Evolutionary conservation across 768 basidiomycete genomes (phyloP), one percentile per base, ranked within the genome.

Genomic region (Lactarius sanguifluus): DNA sequence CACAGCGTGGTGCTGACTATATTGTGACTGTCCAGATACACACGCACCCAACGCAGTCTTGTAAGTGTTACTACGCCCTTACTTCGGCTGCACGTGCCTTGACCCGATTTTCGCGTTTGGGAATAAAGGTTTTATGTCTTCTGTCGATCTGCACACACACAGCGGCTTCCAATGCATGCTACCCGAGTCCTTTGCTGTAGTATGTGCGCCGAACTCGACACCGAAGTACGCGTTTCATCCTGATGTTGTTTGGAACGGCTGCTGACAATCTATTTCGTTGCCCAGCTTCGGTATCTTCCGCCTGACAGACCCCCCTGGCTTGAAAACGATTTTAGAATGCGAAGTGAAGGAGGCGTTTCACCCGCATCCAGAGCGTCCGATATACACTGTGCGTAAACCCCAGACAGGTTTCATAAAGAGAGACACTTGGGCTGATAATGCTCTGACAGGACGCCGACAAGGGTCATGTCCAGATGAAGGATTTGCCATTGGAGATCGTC

Each of bases 61-160:
- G 93, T 88, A 69, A 66, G 86, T 80, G 10, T n/a, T 0, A 34
- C 10, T 36, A 9, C 38, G 40, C 25, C 45, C 38, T 34, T 34
- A 16, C 23, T 2, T 6, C 5, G 12, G 7, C 32, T 20, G 50
- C n/a, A 16, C 47, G 32, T 66, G 43, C 34, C 59, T 62, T 45
- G 32, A 28, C n/a, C 56, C 55, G 5, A 64, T 50, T 68, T 71
- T 40, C 67, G 47, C 7, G 28, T 36, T 52, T 34, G 55, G 56
- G 28, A 36, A 36, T 40, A 50, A 65, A 89, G 87, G 87, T 76
- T 97, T 97, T 79, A 94, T 96, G 91, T 95, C 94, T 7, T 96
- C 94, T 9, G 88, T 96, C 20, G 94, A 96, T 75, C 76, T 97
- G 25, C 94, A 97, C 71, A 96, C 94, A 3, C 94, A 96, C 75